These are phyloP conservation scores for Vitrella brassicaformis DNA, from an alignment of 73 alveolate species.

Conservation along the genomic window DNA sequence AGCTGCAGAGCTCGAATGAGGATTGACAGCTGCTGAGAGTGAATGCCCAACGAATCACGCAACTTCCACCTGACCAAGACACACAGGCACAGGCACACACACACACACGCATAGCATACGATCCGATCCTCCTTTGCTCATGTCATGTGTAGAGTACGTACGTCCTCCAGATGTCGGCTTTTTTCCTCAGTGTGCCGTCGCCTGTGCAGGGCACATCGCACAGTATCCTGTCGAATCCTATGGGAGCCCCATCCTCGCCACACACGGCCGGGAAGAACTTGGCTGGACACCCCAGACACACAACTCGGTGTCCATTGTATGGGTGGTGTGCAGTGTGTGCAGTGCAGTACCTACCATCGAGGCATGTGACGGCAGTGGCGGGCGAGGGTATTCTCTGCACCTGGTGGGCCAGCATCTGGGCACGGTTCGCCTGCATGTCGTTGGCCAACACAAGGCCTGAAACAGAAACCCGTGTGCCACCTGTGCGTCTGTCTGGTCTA, in stretches of 20 bases:
- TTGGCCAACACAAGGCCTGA: slow-evolving; percentile 83
- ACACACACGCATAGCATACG: not conserved
- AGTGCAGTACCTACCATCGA: slow-evolving; percentile 84
- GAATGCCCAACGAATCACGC: slow-evolving; percentile 31
- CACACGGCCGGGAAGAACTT: no score
- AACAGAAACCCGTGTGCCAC: no score
- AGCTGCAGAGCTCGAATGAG: slow-evolving; percentile 69
- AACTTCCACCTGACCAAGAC: not conserved
- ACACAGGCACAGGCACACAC: not conserved
- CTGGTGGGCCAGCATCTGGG: slow-evolving; percentile 87
- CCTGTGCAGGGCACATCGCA: slow-evolving; percentile 99
- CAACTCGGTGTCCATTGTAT: slow-evolving; percentile 23
- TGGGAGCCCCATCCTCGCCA: slow-evolving; percentile 38
- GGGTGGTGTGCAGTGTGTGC: no score
- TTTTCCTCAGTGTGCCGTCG: slow-evolving; percentile 96
- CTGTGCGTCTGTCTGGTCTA: no score
- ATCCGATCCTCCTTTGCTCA: not conserved
- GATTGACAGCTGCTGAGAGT: slow-evolving; percentile 76
- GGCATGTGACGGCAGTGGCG: slow-evolving; percentile 71
- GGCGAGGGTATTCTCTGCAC: slow-evolving; percentile 72
- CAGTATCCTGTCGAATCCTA: slow-evolving; percentile 85
- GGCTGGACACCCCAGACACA: no score
- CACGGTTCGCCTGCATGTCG: slow-evolving; percentile 82
- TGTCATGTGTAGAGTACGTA: slow-evolving; percentile 84
- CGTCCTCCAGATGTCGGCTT: slow-evolving; percentile 87